Percentiles rank a stretch among this genome's conserved stretches.
phyloP scores from a whole-genome alignment of 768 basidiomycete genomes.

The Hydnum rufescens region DNA sequence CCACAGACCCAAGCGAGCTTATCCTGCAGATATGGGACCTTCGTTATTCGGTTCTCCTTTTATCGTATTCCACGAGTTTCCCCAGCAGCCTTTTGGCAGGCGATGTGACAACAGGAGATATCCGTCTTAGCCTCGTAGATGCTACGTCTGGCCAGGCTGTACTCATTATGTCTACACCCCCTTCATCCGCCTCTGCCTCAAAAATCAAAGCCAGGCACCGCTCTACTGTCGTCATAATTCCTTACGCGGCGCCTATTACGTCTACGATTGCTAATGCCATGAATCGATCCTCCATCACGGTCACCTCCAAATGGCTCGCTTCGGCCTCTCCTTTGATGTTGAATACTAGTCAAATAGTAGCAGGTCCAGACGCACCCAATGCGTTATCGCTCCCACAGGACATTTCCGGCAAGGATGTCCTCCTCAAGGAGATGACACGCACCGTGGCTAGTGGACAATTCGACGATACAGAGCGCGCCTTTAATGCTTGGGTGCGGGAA shows the following conservation, averaged over 20 bases:
- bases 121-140: background rate
- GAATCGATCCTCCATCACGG: background rate
- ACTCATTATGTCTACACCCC: background rate
- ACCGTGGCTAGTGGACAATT: too few species aligned
- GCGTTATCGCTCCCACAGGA: too few species aligned
- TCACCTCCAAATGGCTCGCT: too few species aligned
- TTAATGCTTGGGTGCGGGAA: too few species aligned
- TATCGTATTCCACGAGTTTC: background rate
- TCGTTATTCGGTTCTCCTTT: slow-evolving; percentile 5
- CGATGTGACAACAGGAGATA: background rate
- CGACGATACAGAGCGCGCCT: too few species aligned
- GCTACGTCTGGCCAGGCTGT: background rate
- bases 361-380: too few species aligned
- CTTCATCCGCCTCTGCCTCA: background rate
- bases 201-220: slow-evolving; percentile 16
- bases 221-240: slow-evolving; percentile 40
- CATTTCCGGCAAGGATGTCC: too few species aligned
- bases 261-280: slow-evolving; percentile 43
- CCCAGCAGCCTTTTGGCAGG: background rate
- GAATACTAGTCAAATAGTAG: too few species aligned
- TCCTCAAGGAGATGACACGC: too few species aligned
- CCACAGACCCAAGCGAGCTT: background rate
- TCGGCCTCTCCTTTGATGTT: too few species aligned
- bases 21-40: slow-evolving; percentile 7
- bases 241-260: slow-evolving; percentile 28